Conservation (phyloP, 2,329 filamentous ascomycete species). For the Colletotrichum lindemuthianum region DNA sequence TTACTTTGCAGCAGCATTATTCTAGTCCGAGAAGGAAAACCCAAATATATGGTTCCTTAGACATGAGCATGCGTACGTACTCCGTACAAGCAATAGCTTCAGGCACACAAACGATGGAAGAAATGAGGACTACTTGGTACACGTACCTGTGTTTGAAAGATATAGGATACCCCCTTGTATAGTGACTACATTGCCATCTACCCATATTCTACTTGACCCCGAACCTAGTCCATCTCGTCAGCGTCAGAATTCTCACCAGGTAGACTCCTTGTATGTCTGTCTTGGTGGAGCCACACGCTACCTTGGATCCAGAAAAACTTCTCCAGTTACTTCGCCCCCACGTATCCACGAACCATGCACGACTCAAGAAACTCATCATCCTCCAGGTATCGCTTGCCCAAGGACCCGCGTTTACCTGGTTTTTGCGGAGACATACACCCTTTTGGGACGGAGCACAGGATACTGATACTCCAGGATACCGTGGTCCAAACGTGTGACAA, state of each 20-base stretch:
- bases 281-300: conserved; percentile 23
- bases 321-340: conserved; percentile 35
- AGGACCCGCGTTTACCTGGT: conserved; percentile 36
- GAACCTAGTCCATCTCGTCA: conserved; percentile 7
- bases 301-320: conserved; percentile 33
- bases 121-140: too few relatives aligned
- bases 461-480: conserved; percentile 3
- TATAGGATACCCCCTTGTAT: too few relatives aligned
- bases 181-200: too few relatives aligned
- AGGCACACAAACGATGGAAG: too few relatives aligned
- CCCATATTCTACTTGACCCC: too few relatives aligned
- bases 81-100: too few relatives aligned
- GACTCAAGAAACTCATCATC: conserved; percentile 36
- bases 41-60: too few relatives aligned
- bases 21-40: too few relatives aligned
- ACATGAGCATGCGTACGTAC: too few relatives aligned
- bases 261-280: conserved; percentile 24
- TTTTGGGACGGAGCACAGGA: not conserved
- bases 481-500: conserved; percentile 3
- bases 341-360: conserved; percentile 35
- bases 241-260: conserved; percentile 24
- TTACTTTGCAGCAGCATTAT: too few relatives aligned
- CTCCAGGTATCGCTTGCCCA: conserved; percentile 25
- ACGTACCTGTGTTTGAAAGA: too few relatives aligned
- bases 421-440: conserved; percentile 35